A percentile compares a stretch with the other conserved stretches of the same genome.
Conservation (phyloP, 305 asterid genomes). For the Solanum hybrid region DNA sequence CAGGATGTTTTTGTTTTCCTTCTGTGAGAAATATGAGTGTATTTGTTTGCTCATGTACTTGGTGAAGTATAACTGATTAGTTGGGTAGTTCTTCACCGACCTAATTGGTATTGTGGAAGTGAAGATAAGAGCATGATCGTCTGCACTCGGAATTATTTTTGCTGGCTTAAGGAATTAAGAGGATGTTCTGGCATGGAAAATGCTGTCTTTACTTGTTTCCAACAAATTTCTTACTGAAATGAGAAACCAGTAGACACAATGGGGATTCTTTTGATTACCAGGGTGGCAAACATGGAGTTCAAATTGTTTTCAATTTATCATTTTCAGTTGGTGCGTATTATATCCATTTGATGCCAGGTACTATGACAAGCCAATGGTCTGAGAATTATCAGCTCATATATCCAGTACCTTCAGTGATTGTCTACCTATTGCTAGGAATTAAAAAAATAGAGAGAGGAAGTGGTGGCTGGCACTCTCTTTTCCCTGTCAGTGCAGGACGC, state of each 20-base stretch:
- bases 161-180: background rate
- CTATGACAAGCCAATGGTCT: background rate
- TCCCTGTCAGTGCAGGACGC: background rate
- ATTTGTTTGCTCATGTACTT: background rate
- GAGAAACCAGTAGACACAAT: background rate
- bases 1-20: background rate
- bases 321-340: background rate
- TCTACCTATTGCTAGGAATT: background rate
- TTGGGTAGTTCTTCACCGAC: background rate
- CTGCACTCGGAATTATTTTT: background rate
- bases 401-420: background rate
- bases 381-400: background rate
- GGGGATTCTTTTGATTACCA: background rate
- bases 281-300: background rate
- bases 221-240: background rate
- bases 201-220: background rate
- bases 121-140: background rate
- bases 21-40: background rate
- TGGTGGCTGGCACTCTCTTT: background rate
- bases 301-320: background rate
- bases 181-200: background rate
- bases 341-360: background rate
- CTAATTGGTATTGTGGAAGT: background rate
- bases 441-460: background rate
- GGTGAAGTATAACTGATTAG: background rate